Conservation (phyloP, 140 eudicot genomes). For the Anethum foeniculum region DNA sequence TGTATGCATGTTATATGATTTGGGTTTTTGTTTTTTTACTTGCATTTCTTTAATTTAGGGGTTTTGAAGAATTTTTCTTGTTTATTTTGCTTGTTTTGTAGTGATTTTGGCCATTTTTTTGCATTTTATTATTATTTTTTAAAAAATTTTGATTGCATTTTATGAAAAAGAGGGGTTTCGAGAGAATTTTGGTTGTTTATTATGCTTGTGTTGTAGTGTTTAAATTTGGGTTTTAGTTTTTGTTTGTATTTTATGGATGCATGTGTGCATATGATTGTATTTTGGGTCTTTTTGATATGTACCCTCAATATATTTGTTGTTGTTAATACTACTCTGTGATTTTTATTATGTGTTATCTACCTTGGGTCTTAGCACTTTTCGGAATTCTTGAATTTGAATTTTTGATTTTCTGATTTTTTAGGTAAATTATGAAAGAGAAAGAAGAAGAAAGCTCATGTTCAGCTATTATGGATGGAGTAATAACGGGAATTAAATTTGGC, state of each 20-base stretch:
- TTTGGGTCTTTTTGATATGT: neutral
- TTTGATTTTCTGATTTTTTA: neutral
- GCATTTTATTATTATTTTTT: neutral
- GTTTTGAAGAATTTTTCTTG: neutral
- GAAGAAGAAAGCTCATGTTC: conserved; percentile 7
- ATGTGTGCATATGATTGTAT: neutral
- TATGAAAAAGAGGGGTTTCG: too few relatives aligned
- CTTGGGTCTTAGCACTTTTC: neutral
- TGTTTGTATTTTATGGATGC: neutral
- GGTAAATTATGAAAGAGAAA: conserved; percentile 2
- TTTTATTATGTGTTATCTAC: neutral
- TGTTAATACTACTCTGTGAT: neutral
- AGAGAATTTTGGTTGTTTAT: too few relatives aligned
- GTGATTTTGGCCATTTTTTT: neutral
- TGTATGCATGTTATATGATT: neutral
- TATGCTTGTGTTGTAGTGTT: too few relatives aligned
- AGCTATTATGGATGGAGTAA: neutral
- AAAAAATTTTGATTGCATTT: neutral
- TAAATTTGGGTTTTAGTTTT: neutral
- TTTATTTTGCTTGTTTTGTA: too few relatives aligned
- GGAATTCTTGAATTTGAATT: neutral
- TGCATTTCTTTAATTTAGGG: neutral
- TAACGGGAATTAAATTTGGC: neutral
- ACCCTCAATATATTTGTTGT: neutral
- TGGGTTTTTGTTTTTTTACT: neutral